Base-by-base conservation (phyloP, 2,329 filamentous ascomycete genomes). In the Exophiala sp. region DNA sequence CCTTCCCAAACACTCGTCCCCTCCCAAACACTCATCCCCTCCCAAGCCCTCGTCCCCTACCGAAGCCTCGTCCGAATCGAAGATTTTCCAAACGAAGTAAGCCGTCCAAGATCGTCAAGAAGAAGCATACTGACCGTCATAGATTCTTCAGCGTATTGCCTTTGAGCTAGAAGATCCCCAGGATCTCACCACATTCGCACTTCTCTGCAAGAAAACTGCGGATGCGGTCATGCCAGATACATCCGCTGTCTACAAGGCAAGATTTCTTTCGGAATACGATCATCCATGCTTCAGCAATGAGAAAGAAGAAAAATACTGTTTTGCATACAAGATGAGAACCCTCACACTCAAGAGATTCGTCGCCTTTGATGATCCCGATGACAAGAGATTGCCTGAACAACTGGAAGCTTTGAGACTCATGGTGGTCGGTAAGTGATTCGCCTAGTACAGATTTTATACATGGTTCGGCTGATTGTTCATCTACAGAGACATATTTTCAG, bases 271-370 rank as follows among this genome's bases (percentile, higher is more conserved):
- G 3, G 47, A 57, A 29, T 75, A 71, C 46, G 71, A 74, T 42
- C 47, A 66, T 10, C 64, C 64, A 1, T 36, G 45, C 0, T 53
- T 64, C 10, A 56, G 54, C 35, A 38, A 46, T 6, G 61, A 64
- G 2, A 34, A 44, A 24, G 20, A 29, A 43, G 41, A 63, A 70
- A 18, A 60, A 72, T 21, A 65, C 62, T 24, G 24, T 52, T 0
- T 71, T 72, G 35, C 73, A 74, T 51, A 59, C 69, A 45, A 62
- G 63, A 24, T 68, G 72, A n/a, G 56, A 65, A 5, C 62, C 71
- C 32, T 29, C 7, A 67, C 71, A 6, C 61, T 75, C 11, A 38
- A 54, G 0, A 60, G 65, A 33, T 52, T 55, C 3, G 63, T 70
- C 6, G 61, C 55, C n/a, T 69, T 71, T 47, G 57, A 50, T 14